Conservation (phyloP, 371 early-diverging fungal genomes). For the Thermomucor indicae-seudaticae region DNA sequence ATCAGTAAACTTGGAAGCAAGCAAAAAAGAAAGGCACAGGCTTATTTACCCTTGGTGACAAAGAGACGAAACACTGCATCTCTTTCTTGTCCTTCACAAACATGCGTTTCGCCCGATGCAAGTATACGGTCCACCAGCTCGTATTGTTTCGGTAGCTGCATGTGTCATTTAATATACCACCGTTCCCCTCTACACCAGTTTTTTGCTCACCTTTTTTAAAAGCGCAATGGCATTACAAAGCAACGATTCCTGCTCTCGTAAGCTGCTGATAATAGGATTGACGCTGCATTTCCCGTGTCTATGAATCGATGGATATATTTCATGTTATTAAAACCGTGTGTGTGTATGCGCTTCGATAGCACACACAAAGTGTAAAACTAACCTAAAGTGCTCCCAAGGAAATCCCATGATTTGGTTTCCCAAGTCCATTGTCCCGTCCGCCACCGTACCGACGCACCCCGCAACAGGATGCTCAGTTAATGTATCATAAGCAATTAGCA, state of each 20-base stretch:
- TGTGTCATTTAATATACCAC: constrained; percentile 42
- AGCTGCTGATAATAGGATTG: constrained; percentile 38
- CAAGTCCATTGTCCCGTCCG: constrained; percentile 37
- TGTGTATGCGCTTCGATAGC: too few species aligned
- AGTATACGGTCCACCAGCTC: constrained; percentile 61
- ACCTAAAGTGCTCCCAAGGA: constrained; percentile 53
- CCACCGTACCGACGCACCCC: constrained; percentile 40
- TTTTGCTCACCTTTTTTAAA: background rate
- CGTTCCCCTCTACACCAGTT: background rate
- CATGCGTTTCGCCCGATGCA: constrained; percentile 29
- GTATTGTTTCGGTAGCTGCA: constrained; percentile 69
- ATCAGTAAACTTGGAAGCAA: background rate
- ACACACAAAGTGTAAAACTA: too few species aligned
- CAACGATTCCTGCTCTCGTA: constrained; percentile 55
- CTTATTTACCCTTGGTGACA: background rate
- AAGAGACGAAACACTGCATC: constrained; percentile 42
- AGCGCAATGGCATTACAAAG: constrained; percentile 62
- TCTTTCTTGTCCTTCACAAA: constrained; percentile 57
- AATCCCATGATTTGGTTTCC: constrained; percentile 40
- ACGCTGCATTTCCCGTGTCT: constrained; percentile 32
- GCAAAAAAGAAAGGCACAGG: background rate
- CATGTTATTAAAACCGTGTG: background rate
- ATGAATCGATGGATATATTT: constrained; percentile 13
- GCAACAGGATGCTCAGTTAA: constrained; percentile 63
- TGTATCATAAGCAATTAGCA: constrained; percentile 72